Conservation (phyloP, 2,329 filamentous ascomycete species). For the Epichloe uncinata region DNA sequence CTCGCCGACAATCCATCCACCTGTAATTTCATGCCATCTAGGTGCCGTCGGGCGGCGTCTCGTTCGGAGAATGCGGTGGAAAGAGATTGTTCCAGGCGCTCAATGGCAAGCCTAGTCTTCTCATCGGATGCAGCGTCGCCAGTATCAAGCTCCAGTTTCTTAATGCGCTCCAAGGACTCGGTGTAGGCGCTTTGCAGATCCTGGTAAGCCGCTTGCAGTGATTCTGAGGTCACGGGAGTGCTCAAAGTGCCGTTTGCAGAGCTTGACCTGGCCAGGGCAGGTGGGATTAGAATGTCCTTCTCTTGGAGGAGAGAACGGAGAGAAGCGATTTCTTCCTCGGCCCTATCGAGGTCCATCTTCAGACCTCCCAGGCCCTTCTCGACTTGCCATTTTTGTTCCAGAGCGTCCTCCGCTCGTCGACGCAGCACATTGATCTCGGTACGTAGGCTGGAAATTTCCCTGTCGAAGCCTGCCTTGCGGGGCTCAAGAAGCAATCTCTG, state of each 20-base stretch:
- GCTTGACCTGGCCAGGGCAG: slow-evolving; percentile 36
- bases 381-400: slow-evolving; percentile 92
- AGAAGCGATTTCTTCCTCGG: slow-evolving; percentile 83
- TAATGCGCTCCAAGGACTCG: slow-evolving; percentile 53
- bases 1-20: slow-evolving; percentile 42
- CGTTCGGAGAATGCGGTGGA: slow-evolving; percentile 57
- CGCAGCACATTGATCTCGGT: slow-evolving; percentile 76
- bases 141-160: slow-evolving; percentile 42
- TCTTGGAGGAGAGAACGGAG: slow-evolving; percentile 66
- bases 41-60: slow-evolving; percentile 56
- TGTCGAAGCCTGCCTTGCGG: slow-evolving; percentile 66
- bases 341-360: slow-evolving; percentile 93
- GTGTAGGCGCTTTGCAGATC: slow-evolving; percentile 62
- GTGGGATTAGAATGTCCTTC: slow-evolving; percentile 66
- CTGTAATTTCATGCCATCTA: slow-evolving; percentile 46
- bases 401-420: slow-evolving; percentile 78
- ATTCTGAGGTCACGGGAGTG: slow-evolving; percentile 49
- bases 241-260: slow-evolving; percentile 14
- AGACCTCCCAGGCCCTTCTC: slow-evolving; percentile 79
- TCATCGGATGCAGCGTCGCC: slow-evolving; percentile 30
- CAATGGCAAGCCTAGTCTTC: slow-evolving; percentile 48
- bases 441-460: slow-evolving; percentile 65
- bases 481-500: slow-evolving; percentile 57
- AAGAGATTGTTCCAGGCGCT: slow-evolving; percentile 54
- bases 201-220: slow-evolving; percentile 59